Percentiles rank a stretch among this genome's conserved stretches.
phyloP scores from a whole-genome alignment of 805 yeast species.

The Nakazawaea pomicola region DNA sequence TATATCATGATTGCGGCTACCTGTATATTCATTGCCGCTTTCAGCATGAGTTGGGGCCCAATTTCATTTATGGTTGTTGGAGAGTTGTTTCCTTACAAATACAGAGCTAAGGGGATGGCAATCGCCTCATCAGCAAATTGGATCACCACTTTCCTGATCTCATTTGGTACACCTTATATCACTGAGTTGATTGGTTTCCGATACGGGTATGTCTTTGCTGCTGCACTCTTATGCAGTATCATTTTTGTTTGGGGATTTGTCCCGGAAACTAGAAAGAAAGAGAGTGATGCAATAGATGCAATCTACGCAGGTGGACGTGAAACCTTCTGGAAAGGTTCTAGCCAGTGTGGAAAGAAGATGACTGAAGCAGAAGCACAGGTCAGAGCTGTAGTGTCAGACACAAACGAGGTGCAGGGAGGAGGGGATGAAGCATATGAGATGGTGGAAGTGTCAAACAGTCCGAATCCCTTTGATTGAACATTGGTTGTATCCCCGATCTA shows the following conservation, averaged over 20 bases:
- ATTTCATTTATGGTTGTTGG: slow-evolving; percentile 60
- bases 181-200: slow-evolving; percentile 56
- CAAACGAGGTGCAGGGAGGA: neutral
- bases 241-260: slow-evolving; percentile 23
- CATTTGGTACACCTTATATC: slow-evolving; percentile 67
- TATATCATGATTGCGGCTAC: slow-evolving; percentile 51
- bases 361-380: neutral
- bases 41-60: slow-evolving; percentile 75
- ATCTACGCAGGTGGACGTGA: neutral
- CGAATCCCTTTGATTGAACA: no score
- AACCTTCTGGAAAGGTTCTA: slow-evolving; percentile 5
- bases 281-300: slow-evolving; percentile 19
- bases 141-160: slow-evolving; percentile 57
- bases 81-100: slow-evolving; percentile 59
- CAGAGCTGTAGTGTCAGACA: neutral
- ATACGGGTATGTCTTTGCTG: slow-evolving; percentile 55
- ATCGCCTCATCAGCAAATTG: slow-evolving; percentile 62
- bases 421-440: neutral
- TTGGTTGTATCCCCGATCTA: no score
- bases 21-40: slow-evolving; percentile 55
- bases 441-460: neutral
- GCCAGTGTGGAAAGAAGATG: neutral
- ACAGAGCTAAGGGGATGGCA: slow-evolving; percentile 47
- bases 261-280: slow-evolving; percentile 27
- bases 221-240: slow-evolving; percentile 17